A percentile compares a stretch with the other conserved stretches of the same genome.
Evolutionary conservation across 1,284 basidiomycete species (phyloP).

Genomic region (Pascua sp.): DNA sequence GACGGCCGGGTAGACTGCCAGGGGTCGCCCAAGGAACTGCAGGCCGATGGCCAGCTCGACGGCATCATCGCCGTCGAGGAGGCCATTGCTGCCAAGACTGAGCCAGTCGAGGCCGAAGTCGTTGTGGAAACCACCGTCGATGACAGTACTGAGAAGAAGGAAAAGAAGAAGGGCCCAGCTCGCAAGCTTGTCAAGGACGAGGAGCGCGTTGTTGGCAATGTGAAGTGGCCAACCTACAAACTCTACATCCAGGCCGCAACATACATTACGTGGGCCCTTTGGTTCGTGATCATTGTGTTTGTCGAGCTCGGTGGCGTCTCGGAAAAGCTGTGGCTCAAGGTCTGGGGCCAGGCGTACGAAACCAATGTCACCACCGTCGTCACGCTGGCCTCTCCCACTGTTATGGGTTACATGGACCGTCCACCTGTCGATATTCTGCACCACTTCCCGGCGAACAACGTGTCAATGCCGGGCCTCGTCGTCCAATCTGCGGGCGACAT

Average conservation of each 20-base stretch:
- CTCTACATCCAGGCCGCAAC: slow-evolving; percentile 61
- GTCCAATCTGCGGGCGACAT: slow-evolving; percentile 5
- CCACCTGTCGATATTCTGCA: too few relatives aligned
- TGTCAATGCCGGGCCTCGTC: background rate
- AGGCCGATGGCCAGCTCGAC: slow-evolving; percentile 54
- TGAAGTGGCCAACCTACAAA: slow-evolving; percentile 75
- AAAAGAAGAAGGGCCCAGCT: slow-evolving; percentile 41
- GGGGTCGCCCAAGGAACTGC: slow-evolving; percentile 60
- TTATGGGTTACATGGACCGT: too few relatives aligned
- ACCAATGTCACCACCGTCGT: slow-evolving; percentile 9
- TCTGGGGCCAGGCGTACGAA: slow-evolving; percentile 51
- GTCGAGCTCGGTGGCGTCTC: slow-evolving; percentile 54
- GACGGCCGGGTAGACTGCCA: slow-evolving; percentile 60
- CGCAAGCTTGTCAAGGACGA: slow-evolving; percentile 48
- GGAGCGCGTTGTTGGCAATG: slow-evolving; percentile 66
- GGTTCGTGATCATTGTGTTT: slow-evolving; percentile 34
- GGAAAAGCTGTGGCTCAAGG: slow-evolving; percentile 67
- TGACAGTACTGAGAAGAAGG: slow-evolving; percentile 31
- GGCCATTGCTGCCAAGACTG: slow-evolving; percentile 55
- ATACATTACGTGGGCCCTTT: slow-evolving; percentile 41
- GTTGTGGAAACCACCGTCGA: slow-evolving; percentile 44
- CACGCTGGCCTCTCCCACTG: too few relatives aligned
- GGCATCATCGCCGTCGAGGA: slow-evolving; percentile 43
- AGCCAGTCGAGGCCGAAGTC: slow-evolving; percentile 37
- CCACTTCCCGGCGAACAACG: too few relatives aligned